Base-by-base conservation (phyloP, 2,329 filamentous ascomycete species). In the Ceratocystis harringtonii region DNA sequence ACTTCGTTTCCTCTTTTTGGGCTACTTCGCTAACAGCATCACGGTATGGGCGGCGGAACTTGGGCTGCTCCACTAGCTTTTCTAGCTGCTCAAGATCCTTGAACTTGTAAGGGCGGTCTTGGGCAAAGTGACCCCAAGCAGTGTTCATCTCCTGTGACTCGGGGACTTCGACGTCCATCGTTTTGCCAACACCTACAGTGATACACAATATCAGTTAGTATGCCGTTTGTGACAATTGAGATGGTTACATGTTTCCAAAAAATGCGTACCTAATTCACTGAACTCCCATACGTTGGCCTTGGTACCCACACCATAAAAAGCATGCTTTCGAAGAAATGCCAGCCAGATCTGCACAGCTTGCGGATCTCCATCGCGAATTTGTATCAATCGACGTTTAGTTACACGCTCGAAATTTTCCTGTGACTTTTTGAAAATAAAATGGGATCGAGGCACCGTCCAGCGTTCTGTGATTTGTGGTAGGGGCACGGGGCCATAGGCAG, bases 391-490 rank as follows among this genome's bases (percentile, higher is more conserved):
- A 65, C 92, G 84, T 71, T 92, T 76, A 0, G 94, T 99, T 68
- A 94, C 86, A 65, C 94, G 83, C 78, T 97, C 92, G 72, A 95
- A 99, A 76, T 99, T 99, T 78, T 99, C 94, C 76, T 99, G 92
- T 45, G 85, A 87, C 78, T 99, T 99, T 78, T 97, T 99, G 80
- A 90, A 89, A 70, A 96, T 90, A 79, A 99, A 99, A 74, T 89
- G 88, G 72, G 84, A 84, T 72, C 85, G 84, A 8, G 91, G 90
- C 1, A 97, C 91, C 0, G 94, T 97, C 94, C 94, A 99, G 71
- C 92, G 84, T 78, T 99, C 90, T 17, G 84, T 88, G 69, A 92
- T 90, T 66, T 87, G 85, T 1, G 94, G 94, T 19, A 99, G 79
- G 10, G 92, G 90, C 5, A 94, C 80, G 5, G 94, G 92, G 0